These are phyloP conservation scores for Protomyces macrosporus DNA, from an alignment of 1,139 yeast genomes.

Conservation along the genomic window DNA sequence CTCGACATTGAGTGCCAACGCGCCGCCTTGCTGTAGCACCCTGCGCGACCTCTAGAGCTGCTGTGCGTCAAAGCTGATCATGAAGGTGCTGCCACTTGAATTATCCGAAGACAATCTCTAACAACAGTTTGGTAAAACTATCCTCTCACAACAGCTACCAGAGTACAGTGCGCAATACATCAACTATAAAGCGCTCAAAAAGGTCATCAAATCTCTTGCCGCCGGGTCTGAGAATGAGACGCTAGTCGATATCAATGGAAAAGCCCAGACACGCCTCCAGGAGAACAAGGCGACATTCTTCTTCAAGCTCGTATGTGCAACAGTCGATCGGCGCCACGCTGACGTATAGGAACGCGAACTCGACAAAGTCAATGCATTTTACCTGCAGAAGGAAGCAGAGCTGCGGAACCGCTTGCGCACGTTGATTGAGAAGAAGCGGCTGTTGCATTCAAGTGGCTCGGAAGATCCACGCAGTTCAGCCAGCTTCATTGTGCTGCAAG, in stretches of 20 bases:
- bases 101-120: not conserved
- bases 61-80: too few species aligned
- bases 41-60: too few species aligned
- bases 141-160: conserved; percentile 21
- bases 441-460: not conserved
- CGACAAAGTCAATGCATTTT: conserved; percentile 87
- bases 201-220: conserved; percentile 46
- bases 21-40: too few species aligned
- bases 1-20: too few species aligned
- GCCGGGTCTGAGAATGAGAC: conserved; percentile 34
- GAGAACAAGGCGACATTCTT: conserved; percentile 91
- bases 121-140: conserved; percentile 16
- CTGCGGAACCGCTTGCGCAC: conserved; percentile 31
- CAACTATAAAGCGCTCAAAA: conserved; percentile 87
- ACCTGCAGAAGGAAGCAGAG: conserved; percentile 85
- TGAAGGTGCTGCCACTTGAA: too few species aligned
- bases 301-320: conserved; percentile 52
- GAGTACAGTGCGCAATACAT: conserved; percentile 40
- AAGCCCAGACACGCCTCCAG: conserved; percentile 58
- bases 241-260: conserved; percentile 10
- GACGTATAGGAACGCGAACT: conserved; percentile 64
- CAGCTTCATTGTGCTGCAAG: conserved; percentile 64
- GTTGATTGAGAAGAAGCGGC: not conserved
- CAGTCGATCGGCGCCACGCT: not conserved
- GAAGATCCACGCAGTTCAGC: conserved; percentile 44